These are phyloP conservation scores for Podosphaera xanthii DNA, from an alignment of 2,329 filamentous ascomycete genomes.

Conservation along the genomic window DNA sequence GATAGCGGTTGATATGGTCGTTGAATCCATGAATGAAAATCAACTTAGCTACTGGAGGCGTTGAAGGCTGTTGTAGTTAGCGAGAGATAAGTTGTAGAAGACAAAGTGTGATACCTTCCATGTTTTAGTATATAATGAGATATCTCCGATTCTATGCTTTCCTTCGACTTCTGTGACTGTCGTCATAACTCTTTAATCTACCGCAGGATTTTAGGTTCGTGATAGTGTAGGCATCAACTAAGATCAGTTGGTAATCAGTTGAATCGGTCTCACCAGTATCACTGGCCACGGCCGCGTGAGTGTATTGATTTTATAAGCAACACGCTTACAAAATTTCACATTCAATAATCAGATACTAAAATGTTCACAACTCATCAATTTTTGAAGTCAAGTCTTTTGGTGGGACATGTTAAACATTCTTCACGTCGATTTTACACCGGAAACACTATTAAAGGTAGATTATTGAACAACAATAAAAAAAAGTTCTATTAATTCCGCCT, in stretches of 20 bases:
- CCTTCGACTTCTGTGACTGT: slow-evolving; percentile 16
- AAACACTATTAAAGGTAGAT: not conserved
- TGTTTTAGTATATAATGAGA: slow-evolving; percentile 15
- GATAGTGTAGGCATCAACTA: not conserved
- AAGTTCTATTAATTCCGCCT: not conserved
- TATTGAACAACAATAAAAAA: not conserved
- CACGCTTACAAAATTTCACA: not conserved
- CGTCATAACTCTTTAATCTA: slow-evolving; percentile 1
- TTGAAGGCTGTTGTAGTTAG: slow-evolving; percentile 9
- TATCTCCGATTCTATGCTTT: slow-evolving; percentile 12
- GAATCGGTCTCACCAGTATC: not conserved
- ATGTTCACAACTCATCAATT: not conserved
- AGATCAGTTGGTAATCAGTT: not conserved
- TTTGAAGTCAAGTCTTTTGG: not conserved
- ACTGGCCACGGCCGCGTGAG: not conserved
- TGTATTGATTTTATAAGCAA: not conserved
- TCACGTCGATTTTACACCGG: not conserved
- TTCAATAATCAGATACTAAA: not conserved
- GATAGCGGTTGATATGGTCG: slow-evolving; percentile 63
- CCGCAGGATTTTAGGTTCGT: not conserved
- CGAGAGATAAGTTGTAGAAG: not conserved
- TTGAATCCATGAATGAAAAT: slow-evolving; percentile 78
- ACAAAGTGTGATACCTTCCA: slow-evolving; percentile 11
- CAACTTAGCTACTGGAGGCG: slow-evolving; percentile 36
- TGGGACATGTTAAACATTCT: not conserved